phyloP scores from a whole-genome alignment of 2,329 filamentous ascomycete genomes.

The Colletotrichum eremochloae region DNA sequence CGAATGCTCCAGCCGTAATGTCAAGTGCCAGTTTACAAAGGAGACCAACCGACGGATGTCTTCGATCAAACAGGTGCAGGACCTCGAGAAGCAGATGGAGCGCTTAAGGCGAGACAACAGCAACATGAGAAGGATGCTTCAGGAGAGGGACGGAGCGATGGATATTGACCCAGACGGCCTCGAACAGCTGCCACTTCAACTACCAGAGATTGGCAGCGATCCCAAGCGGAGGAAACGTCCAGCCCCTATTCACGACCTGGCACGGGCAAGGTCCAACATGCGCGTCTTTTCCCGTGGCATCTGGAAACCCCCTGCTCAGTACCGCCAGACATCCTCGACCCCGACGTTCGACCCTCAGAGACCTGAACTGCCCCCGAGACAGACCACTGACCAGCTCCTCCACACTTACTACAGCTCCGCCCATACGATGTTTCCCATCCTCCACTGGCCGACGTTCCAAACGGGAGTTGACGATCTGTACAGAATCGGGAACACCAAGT shows the following conservation, averaged over 20 bases:
- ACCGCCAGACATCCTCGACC: conserved; percentile 66
- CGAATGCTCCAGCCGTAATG: conserved; percentile 95
- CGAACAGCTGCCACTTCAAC: conserved; percentile 65
- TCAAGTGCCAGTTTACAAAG: conserved; percentile 99
- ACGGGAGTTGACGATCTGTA: conserved; percentile 84
- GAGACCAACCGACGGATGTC: conserved; percentile 99
- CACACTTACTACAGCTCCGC: conserved; percentile 81
- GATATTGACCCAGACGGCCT: conserved; percentile 62
- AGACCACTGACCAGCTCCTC: conserved; percentile 78
- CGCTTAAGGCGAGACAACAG: conserved; percentile 84
- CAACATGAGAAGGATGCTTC: conserved; percentile 76
- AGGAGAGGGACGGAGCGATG: conserved; percentile 63
- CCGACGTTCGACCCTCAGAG: conserved; percentile 64
- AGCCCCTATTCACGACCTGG: conserved; percentile 75
- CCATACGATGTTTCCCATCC: conserved; percentile 84
- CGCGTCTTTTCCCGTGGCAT: conserved; percentile 81
- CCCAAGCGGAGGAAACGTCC: conserved; percentile 74
- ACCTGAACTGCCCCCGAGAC: conserved; percentile 78
- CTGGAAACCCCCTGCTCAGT: conserved; percentile 81
- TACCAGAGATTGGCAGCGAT: conserved; percentile 76
- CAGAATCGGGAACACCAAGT: conserved; percentile 70
- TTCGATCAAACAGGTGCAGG: conserved; percentile 98
- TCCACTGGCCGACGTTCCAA: conserved; percentile 90
- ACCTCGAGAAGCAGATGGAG: conserved; percentile 91
- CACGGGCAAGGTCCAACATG: conserved; percentile 79